Percentiles rank a stretch among this genome's conserved stretches.
phyloP scores from a whole-genome alignment of 257 asterid genomes.

The Ehretia macrophylla region DNA sequence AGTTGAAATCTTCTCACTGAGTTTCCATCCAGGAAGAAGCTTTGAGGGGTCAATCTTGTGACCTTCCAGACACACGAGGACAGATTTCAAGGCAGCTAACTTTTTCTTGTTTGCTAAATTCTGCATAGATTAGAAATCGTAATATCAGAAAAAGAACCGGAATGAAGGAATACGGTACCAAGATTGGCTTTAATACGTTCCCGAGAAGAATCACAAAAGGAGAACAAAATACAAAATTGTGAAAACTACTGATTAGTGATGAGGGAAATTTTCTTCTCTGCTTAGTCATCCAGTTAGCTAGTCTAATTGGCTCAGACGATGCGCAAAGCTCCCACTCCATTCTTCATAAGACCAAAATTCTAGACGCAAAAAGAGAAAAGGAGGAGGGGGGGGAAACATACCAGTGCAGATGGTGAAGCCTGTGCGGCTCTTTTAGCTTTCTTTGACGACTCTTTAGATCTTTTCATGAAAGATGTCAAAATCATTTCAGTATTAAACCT shows the following conservation, averaged over 20 bases:
- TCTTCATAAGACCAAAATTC: too few relatives aligned
- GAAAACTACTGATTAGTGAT: too few relatives aligned
- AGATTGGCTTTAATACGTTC: not conserved
- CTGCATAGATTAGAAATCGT: constrained; percentile 32
- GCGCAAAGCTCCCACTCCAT: too few relatives aligned
- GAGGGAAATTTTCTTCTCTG: too few relatives aligned
- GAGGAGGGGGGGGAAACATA: constrained; percentile 12
- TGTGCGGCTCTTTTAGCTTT: constrained; percentile 33
- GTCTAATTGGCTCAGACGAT: too few relatives aligned
- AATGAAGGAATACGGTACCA: not conserved
- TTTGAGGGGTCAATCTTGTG: constrained; percentile 54
- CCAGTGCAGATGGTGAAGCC: constrained; percentile 42
- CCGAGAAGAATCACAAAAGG: not conserved
- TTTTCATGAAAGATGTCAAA: constrained; percentile 51
- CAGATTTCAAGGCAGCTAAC: constrained; percentile 46
- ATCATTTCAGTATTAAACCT: constrained; percentile 46
- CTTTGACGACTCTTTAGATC: constrained; percentile 50
- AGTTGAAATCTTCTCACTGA: constrained; percentile 42
- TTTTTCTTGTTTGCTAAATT: constrained; percentile 61
- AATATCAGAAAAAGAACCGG: constrained; percentile 10
- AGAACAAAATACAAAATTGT: too few relatives aligned
- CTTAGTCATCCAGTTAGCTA: too few relatives aligned
- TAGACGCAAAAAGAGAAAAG: not conserved
- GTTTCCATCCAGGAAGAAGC: constrained; percentile 76
- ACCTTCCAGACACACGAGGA: constrained; percentile 48